Percentiles rank a stretch among this genome's conserved stretches.
phyloP scores from a whole-genome alignment of 1,284 basidiomycete species.

The Malassezia pachydermatis region DNA sequence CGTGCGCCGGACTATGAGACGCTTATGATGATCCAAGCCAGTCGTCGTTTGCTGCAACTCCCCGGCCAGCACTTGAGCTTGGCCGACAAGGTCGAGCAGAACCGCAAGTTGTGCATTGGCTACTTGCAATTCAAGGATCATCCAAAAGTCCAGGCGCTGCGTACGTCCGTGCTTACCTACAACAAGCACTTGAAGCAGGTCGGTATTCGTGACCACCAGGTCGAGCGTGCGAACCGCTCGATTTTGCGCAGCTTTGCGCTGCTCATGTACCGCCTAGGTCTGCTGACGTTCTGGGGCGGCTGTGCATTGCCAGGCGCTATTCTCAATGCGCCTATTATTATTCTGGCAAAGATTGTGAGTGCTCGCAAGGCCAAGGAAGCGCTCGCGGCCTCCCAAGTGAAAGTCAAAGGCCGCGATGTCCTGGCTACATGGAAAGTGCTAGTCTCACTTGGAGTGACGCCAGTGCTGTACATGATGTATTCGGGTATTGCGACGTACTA shows the following conservation, averaged over 20 bases:
- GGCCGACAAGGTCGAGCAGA: slow-evolving; percentile 92
- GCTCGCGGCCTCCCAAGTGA: slow-evolving; percentile 87
- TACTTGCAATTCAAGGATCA: slow-evolving; percentile 87
- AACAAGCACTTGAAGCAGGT: slow-evolving; percentile 82
- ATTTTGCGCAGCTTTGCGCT: slow-evolving; percentile 80
- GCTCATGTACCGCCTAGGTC: slow-evolving; percentile 68
- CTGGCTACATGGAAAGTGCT: slow-evolving; percentile 97
- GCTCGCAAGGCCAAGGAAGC: slow-evolving; percentile 91
- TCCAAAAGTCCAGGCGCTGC: slow-evolving; percentile 72
- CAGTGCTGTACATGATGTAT: slow-evolving; percentile 62
- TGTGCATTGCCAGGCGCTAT: slow-evolving; percentile 89
- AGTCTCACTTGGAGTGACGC: slow-evolving; percentile 80
- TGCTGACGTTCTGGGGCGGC: slow-evolving; percentile 73
- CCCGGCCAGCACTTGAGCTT: slow-evolving; percentile 89
- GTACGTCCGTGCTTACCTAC: slow-evolving; percentile 78
- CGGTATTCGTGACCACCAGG: slow-evolving; percentile 96
- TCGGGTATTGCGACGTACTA: slow-evolving; percentile 60
- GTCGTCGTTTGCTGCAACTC: slow-evolving; percentile 81
- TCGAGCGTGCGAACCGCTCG: slow-evolving; percentile 57
- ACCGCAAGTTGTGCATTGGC: slow-evolving; percentile 85
- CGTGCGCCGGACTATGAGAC: slow-evolving; percentile 96
- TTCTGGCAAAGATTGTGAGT: slow-evolving; percentile 79
- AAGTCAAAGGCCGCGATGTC: slow-evolving; percentile 87
- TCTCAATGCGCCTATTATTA: slow-evolving; percentile 87
- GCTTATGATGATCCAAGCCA: slow-evolving; percentile 94